Conservation (phyloP, 2,329 filamentous ascomycete genomes). For the Aspergillus costaricaensis region DNA sequence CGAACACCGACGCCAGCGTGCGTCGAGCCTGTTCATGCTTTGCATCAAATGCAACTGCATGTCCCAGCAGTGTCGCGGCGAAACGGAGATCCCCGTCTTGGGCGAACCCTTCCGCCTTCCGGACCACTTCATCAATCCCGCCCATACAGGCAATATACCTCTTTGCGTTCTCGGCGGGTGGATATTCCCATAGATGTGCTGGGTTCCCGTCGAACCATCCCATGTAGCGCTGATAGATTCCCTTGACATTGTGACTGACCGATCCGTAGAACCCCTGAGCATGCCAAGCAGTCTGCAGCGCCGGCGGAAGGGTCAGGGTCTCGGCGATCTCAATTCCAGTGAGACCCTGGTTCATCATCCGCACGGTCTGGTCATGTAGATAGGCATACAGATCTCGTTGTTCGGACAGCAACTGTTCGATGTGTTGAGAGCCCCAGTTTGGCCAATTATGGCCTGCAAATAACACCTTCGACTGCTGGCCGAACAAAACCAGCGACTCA, state of each 20-base stretch:
- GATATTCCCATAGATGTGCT: conserved; percentile 40
- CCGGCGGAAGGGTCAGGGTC: conserved; percentile 35
- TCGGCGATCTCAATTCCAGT: conserved; percentile 47
- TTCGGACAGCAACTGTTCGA: conserved; percentile 30
- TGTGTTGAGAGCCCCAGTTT: conserved; percentile 38
- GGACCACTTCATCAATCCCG: conserved; percentile 33
- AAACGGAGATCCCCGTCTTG: conserved; percentile 40
- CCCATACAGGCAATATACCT: conserved; percentile 44
- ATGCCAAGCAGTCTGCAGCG: conserved; percentile 34
- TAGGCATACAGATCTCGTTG: conserved; percentile 47
- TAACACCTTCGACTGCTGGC: conserved; percentile 34
- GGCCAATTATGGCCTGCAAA: conserved; percentile 48
- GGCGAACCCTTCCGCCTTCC: conserved; percentile 32
- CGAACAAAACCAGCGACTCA: conserved; percentile 42
- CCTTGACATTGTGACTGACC: conserved; percentile 45
- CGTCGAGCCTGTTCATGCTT: conserved; percentile 14
- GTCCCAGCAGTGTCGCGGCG: conserved; percentile 42
- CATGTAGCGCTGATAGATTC: conserved; percentile 39
- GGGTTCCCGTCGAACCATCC: conserved; percentile 40
- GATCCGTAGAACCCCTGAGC: conserved; percentile 42
- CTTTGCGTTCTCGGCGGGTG: conserved; percentile 35
- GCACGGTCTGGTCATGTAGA: conserved; percentile 45
- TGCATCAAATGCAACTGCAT: conserved; percentile 35
- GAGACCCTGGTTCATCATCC: conserved; percentile 41
- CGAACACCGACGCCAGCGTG: conserved; percentile 35